Percentiles rank a stretch among this genome's conserved stretches.
These are phyloP conservation scores for Forsythia viridissima DNA, from an alignment of 257 asterid species.

Conservation along the genomic window DNA sequence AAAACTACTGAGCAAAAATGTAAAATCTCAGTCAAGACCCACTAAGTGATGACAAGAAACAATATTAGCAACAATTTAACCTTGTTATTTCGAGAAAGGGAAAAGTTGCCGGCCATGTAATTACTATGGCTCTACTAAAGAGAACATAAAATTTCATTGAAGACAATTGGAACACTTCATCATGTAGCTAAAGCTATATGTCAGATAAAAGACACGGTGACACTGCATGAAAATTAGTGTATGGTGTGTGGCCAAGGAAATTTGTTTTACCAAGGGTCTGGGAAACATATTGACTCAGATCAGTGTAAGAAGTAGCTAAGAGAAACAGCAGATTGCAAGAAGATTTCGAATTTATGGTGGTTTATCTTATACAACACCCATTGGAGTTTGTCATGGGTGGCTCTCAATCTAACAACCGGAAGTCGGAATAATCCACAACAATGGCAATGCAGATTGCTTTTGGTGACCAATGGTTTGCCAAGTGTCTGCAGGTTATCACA, in stretches of 20 bases:
- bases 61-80: not conserved
- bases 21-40: not conserved
- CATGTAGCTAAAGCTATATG: not conserved
- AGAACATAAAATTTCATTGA: not conserved
- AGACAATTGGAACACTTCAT: not conserved
- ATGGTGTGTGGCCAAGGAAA: not conserved
- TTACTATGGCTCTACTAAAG: not conserved
- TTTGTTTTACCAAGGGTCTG: not conserved
- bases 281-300: not conserved
- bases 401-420: not conserved
- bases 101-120: not conserved
- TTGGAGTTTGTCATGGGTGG: slow-evolving; percentile 4
- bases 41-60: not conserved
- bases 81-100: not conserved
- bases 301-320: not conserved
- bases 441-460: not conserved
- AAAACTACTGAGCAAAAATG: not conserved
- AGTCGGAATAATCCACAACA: not conserved
- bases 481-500: slow-evolving; percentile 1
- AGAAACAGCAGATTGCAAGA: slow-evolving; percentile 1
- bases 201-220: not conserved
- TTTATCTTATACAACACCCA: slow-evolving; percentile 4
- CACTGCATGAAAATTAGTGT: not conserved
- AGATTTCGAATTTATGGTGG: not conserved
- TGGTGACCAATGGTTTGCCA: not conserved